phyloP scores from a whole-genome alignment of 2,329 filamentous ascomycete species.

The Ophiosphaerella herpotricha region DNA sequence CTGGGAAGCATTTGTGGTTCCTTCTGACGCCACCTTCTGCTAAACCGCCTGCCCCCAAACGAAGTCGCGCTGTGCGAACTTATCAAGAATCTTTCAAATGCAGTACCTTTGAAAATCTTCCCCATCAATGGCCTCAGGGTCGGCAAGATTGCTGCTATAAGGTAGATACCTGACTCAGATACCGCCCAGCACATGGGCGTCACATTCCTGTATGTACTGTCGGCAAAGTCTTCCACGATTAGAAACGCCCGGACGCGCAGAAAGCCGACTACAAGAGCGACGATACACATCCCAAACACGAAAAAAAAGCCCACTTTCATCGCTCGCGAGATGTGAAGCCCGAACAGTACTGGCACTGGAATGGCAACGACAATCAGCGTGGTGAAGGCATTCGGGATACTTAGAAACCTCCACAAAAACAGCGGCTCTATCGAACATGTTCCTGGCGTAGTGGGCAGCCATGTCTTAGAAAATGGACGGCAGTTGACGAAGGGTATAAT shows the following conservation, averaged over 20 bases:
- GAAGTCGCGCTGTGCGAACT: slow-evolving; percentile 7
- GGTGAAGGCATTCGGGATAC: slow-evolving; percentile 23
- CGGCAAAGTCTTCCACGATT: slow-evolving; percentile 15
- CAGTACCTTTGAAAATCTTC: slow-evolving; percentile 13
- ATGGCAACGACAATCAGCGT: slow-evolving; percentile 23
- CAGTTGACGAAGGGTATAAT: slow-evolving; percentile 29
- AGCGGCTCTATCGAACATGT: slow-evolving; percentile 15
- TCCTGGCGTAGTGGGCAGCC: slow-evolving; percentile 7
- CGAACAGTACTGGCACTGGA: slow-evolving; percentile 19
- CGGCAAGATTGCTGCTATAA: slow-evolving; percentile 24
- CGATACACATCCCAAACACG: slow-evolving; percentile 16
- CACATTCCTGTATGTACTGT: slow-evolving; percentile 22
- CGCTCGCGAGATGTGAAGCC: slow-evolving; percentile 11
- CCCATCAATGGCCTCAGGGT: slow-evolving; percentile 21
- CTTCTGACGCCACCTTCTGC: slow-evolving; percentile 2
- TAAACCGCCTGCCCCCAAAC: slow-evolving; percentile 10
- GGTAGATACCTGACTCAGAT: slow-evolving; percentile 26
- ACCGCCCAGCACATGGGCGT: slow-evolving; percentile 26
- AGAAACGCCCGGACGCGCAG: slow-evolving; percentile 25
- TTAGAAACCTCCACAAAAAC: slow-evolving; percentile 23
- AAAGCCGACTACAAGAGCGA: slow-evolving; percentile 20
- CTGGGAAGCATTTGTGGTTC: not conserved
- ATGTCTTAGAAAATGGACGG: slow-evolving; percentile 23
- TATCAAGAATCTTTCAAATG: slow-evolving; percentile 17
- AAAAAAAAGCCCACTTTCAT: slow-evolving; percentile 16